A percentile compares a stretch with the other conserved stretches of the same genome.
Evolutionary conservation across 2,329 filamentous ascomycete genomes (phyloP).

Genomic region (Aureobasidium namibiae): DNA sequence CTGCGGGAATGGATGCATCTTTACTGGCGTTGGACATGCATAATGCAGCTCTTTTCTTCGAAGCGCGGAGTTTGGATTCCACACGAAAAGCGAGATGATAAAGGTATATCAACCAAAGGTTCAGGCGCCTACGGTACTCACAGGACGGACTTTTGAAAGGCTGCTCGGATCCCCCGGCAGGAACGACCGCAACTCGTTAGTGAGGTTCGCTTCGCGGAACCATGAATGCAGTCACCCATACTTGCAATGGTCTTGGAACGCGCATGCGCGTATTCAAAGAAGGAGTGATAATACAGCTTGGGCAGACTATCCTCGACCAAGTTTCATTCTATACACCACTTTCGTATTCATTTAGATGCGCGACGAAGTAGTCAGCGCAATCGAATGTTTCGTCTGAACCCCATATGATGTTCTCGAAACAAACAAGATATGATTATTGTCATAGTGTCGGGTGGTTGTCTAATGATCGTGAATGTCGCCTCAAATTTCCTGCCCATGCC

Average conservation of each 20-base stretch:
- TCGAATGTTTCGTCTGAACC: not conserved
- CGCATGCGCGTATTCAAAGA: not conserved
- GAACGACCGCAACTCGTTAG: not conserved
- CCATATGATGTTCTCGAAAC: not conserved
- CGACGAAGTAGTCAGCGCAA: not conserved
- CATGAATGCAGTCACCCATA: not conserved
- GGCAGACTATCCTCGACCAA: not conserved
- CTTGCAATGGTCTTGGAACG: too few species aligned
- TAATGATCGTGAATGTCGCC: not conserved
- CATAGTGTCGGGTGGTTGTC: too few species aligned
- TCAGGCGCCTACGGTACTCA: not conserved
- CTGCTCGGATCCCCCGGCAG: not conserved
- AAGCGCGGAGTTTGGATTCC: conserved; percentile 4
- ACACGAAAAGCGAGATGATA: not conserved
- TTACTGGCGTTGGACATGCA: conserved; percentile 8
- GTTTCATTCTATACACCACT: not conserved
- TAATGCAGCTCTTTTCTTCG: not conserved
- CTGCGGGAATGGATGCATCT: not conserved
- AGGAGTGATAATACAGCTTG: not conserved
- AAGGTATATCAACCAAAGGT: not conserved
- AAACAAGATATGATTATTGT: too few species aligned
- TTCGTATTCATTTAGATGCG: not conserved
- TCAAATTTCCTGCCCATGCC: not conserved
- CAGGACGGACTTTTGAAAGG: not conserved
- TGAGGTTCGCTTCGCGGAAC: not conserved